Conservation (phyloP, 2,329 filamentous ascomycete genomes). For the Trichoderma aggressivum region DNA sequence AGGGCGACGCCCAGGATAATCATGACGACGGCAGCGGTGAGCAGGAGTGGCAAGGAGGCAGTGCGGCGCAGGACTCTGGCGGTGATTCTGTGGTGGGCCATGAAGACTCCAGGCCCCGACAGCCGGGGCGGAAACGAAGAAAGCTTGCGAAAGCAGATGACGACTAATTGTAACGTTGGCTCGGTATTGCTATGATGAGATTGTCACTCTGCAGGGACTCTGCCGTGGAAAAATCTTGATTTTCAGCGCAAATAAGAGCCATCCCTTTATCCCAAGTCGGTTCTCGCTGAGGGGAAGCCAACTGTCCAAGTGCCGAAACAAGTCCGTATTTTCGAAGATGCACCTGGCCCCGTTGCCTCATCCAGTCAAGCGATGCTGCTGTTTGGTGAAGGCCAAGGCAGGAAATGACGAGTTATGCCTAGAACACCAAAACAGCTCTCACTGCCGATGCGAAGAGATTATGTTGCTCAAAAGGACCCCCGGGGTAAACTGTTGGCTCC, state of each 20-base stretch:
- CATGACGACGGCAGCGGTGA: slow-evolving; percentile 4
- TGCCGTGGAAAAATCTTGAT: not conserved
- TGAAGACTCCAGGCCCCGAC: slow-evolving; percentile 24
- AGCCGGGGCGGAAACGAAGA: slow-evolving; percentile 31
- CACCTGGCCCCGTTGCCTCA: not conserved
- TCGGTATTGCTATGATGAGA: not conserved
- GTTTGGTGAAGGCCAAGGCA: not conserved
- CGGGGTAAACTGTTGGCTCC: not conserved
- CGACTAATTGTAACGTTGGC: not conserved
- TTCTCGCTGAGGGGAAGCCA: not conserved
- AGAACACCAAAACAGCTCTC: not conserved
- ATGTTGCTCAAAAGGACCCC: not conserved
- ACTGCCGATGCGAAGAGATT: not conserved
- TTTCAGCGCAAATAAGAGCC: not conserved
- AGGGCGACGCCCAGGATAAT: not conserved
- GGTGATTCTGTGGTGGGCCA: slow-evolving; percentile 24
- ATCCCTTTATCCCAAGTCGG: not conserved
- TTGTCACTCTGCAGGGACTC: not conserved
- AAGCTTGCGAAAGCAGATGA: slow-evolving; percentile 25
- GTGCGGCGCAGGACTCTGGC: not conserved
- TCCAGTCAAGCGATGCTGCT: not conserved
- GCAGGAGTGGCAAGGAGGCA: not conserved
- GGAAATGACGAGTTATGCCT: not conserved
- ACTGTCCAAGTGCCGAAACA: not conserved
- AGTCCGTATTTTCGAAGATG: not conserved